Evolutionary conservation across 129 eudicot genomes (phyloP), one percentile per base, ranked within the genome.

Genomic region (Ambrosia trifida): DNA sequence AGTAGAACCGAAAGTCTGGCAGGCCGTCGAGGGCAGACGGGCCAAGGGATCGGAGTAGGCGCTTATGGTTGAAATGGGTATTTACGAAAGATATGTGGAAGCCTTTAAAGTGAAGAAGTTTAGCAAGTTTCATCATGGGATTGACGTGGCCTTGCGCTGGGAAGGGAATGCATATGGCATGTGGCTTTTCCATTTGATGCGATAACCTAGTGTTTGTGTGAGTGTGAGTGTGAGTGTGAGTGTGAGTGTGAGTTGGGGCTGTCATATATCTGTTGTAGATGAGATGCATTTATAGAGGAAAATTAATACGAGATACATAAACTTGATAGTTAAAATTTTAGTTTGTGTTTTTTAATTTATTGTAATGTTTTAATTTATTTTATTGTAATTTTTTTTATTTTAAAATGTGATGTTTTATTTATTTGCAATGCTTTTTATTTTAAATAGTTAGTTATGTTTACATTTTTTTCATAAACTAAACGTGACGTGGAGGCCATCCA

Each of bases 111-210:
- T 84, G 85, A 46, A 87, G 86, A 50, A 84, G 75, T 36, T 79
- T 83, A 46, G 86, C 88, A 52, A 87, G 68, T 75, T 78, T 69
- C 51, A 84, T 73, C 89, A 87, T 81, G n/a, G 89, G 86, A 80
- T 60, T 83, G 36, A 87, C 66, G 79, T 87, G 92, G 50, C 92
- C 92, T 63, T 87, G 92, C 0, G 81, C 76, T 10, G 88, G 88
- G 40, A 13, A 69, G 11, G 89, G 85, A 20, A 87, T 69, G 65
- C 85, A 84, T 19, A 87, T 77, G 3, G 78, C 92, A 66, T 87
- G 92, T 17, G 85, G 82, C 41, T 63, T 86, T 40, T 17, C 83
- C 87, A 85, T 79, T 33, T 70, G 51, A 35, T 52, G 47, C 47
- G 9, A 66, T 56, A 28, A 11, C 14, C 7, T 12, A 60, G 20